A percentile compares a stretch with the other conserved stretches of the same genome.
Evolutionary conservation across 495 filamentous ascomycete genomes (phyloP).

Genomic region (Oleoguttula mirabilis): DNA sequence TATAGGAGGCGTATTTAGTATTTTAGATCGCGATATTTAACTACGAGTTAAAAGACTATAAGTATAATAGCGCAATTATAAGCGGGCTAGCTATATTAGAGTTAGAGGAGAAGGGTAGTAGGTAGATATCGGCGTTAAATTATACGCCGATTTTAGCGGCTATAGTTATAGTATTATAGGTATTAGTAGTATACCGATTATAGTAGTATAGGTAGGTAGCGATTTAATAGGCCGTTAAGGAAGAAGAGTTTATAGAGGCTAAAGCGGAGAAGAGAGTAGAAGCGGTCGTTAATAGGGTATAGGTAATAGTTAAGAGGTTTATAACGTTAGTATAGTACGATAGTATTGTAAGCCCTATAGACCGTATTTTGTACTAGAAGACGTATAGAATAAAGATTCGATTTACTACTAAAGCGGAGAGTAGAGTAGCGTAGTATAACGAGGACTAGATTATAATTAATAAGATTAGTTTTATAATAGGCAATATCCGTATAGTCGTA

Average conservation of each 20-base stretch:
- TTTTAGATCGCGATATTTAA: conserved; percentile 2
- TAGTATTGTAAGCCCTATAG: neutral
- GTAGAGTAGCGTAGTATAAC: neutral
- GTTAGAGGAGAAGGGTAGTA: neutral
- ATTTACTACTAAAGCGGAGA: neutral
- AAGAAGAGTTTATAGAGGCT: too few species aligned
- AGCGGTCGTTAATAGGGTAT: too few species aligned
- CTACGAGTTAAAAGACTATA: neutral
- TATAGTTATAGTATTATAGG: neutral
- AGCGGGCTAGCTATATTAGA: neutral
- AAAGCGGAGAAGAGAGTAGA: too few species aligned
- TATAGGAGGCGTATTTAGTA: neutral
- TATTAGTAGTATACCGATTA: neutral
- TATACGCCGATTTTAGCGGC: neutral
- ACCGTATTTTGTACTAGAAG: neutral
- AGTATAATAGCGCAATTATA: neutral
- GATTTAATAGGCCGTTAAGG: too few species aligned
- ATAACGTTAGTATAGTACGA: neutral
- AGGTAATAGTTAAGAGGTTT: too few species aligned
- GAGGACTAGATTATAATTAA: neutral
- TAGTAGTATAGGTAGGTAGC: too few species aligned
- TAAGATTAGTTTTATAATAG: neutral
- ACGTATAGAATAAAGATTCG: conserved; percentile 1
- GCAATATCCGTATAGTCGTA: neutral
- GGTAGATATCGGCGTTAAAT: neutral